These are phyloP conservation scores for Mycena floridula DNA, from an alignment of 768 basidiomycete species.

Conservation along the genomic window DNA sequence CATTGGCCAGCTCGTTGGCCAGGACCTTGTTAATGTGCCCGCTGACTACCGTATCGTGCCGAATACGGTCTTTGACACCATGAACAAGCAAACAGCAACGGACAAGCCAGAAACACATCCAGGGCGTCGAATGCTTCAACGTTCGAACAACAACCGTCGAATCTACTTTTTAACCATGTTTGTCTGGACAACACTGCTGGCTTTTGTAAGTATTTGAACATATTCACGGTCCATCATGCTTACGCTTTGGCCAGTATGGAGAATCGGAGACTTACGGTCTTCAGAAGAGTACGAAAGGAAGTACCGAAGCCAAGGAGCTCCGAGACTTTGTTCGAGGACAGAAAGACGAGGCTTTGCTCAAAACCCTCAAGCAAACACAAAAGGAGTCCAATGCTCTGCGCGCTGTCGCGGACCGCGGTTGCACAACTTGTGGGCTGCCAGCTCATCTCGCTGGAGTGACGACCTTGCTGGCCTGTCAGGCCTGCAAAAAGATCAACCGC, in stretches of 20 bases:
- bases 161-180: slow-evolving; percentile 10
- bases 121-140: not conserved
- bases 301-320: slow-evolving; percentile 1
- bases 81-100: not conserved
- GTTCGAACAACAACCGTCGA: slow-evolving; percentile 1
- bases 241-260: slow-evolving; percentile 5
- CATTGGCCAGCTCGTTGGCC: slow-evolving; percentile 4
- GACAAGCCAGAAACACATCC: slow-evolving; percentile 2
- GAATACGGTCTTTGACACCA: slow-evolving; percentile 7
- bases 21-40: slow-evolving; percentile 8
- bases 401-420: slow-evolving; percentile 4
- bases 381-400: slow-evolving; percentile 6
- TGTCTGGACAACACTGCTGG: slow-evolving; percentile 12
- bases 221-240: not conserved
- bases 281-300: slow-evolving; percentile 1
- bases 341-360: not conserved
- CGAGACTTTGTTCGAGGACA: not conserved
- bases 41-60: slow-evolving; percentile 7
- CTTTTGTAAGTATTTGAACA: slow-evolving; percentile 5
- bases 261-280: slow-evolving; percentile 11
- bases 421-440: slow-evolving; percentile 8
- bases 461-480: slow-evolving; percentile 5
- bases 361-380: not conserved
- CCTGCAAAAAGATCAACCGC: slow-evolving; percentile 4
- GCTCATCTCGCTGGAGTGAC: slow-evolving; percentile 9